Evolutionary conservation across 352 stramenopile genomes (phyloP), one percentile per base, ranked within the genome.

Genomic region (Phytophthora megakarya): DNA sequence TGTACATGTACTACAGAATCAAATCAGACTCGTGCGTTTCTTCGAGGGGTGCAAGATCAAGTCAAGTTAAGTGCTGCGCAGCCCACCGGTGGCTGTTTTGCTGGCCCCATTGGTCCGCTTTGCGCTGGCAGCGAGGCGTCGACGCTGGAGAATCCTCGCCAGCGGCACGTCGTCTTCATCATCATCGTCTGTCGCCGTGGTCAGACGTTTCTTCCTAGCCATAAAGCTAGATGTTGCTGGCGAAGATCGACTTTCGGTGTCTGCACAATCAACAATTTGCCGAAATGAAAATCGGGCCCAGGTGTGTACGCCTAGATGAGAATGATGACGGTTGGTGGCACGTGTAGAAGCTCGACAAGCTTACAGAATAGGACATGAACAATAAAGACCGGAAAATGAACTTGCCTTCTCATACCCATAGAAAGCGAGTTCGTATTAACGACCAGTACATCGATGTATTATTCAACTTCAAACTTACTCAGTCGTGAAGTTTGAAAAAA

Each of bases 161-260:
- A 76, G 55, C 33, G 65, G 59, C 1, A 68, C 48, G 55, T 76
- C 65, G 45, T 76, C 68, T 3, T 64, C 53, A 37, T 63, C 57
- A 2, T 73, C 30, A 35, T 35, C 30, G 30, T 35, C 8, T 2
- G 30, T 35, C 30, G 8, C 30, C 30, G 13, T 11, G 6, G 10
- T n/a, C 6, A 33, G 21, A 15, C 43, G 50, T 44, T 67, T 62
- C 33, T 40, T 61, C 15, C 59, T 42, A 58, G 45, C 37, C 60
- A 68, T 68, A 51, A 50, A 44, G 40, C 26, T 28, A n/a, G 48
- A 39, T 18, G 22, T n/a, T n/a, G n/a, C n/a, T n/a, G n/a, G n/a
- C n/a, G 25, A 48, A 48, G 48, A 52, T 61, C 44, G 19, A 19
- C 1, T 63, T 43, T 56, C 33, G 44, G 33, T 56, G 18, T 46